Conservation (phyloP, 352 stramenopile genomes). For the Globisporangium spinosum region DNA sequence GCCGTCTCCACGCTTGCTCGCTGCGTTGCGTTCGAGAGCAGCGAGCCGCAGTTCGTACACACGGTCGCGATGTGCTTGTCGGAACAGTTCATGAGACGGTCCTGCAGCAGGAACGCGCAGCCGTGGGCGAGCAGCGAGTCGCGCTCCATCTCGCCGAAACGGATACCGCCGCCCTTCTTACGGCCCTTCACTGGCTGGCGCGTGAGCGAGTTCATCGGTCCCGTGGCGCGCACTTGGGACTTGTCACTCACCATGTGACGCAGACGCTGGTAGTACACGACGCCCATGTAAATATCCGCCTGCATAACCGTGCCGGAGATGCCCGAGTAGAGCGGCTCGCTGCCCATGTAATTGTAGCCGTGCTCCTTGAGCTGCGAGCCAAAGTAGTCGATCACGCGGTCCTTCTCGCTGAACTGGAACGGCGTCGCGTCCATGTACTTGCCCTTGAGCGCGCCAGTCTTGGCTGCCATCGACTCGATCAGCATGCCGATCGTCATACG, state of each 20-base stretch:
- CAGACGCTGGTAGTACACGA: constrained; percentile 99
- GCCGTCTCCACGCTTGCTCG: constrained; percentile 76
- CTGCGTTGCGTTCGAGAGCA: constrained; percentile 88
- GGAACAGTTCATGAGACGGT: constrained; percentile 98
- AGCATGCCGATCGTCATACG: constrained; percentile 97
- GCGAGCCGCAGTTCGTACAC: constrained; percentile 90
- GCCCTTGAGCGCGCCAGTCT: constrained; percentile 97
- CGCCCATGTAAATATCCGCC: constrained; percentile 99
- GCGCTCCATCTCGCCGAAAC: constrained; percentile 99
- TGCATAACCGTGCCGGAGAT: constrained; percentile 98
- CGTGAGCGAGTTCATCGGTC: constrained; percentile 98
- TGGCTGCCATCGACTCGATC: constrained; percentile 99
- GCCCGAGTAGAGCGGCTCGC: constrained; percentile 98
- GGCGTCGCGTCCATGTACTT: constrained; percentile 97
- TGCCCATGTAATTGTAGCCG: constrained; percentile 98
- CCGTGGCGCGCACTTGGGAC: constrained; percentile 97
- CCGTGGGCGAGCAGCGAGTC: constrained; percentile 98
- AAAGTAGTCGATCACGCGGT: constrained; percentile 99
- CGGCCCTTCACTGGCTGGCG: constrained; percentile 99
- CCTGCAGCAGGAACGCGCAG: constrained; percentile 94
- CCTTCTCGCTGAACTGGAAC: constrained; percentile 98
- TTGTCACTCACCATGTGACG: constrained; percentile 99
- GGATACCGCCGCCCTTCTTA: constrained; percentile 99
- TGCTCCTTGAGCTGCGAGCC: constrained; percentile 96
- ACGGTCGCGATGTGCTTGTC: constrained; percentile 98